These are phyloP conservation scores for Alternaria solani DNA, from an alignment of 2,329 filamentous ascomycete genomes.

Conservation along the genomic window DNA sequence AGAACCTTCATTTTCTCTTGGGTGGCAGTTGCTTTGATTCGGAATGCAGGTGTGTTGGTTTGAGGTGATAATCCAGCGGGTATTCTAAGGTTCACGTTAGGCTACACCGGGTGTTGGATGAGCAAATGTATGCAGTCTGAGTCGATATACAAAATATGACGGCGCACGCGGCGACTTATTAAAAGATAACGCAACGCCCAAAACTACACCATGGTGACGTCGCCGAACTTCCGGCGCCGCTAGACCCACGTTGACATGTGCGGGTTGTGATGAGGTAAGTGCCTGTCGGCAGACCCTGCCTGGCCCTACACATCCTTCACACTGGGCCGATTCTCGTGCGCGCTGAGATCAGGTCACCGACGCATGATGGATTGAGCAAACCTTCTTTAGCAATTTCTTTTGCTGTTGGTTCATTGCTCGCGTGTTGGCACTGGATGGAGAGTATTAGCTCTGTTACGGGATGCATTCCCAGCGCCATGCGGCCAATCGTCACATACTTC, in stretches of 20 bases:
- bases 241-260: constrained; percentile 18
- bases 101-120: background rate
- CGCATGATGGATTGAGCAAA: constrained; percentile 21
- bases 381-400: background rate
- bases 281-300: constrained; percentile 36
- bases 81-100: background rate
- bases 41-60: background rate
- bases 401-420: background rate
- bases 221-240: constrained; percentile 44
- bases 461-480: background rate
- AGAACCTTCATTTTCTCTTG: constrained; percentile 81
- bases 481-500: background rate
- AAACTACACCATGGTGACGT: constrained; percentile 48
- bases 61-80: background rate
- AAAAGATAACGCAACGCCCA: constrained; percentile 37
- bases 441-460: background rate
- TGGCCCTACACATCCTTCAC: constrained; percentile 10
- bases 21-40: constrained; percentile 5
- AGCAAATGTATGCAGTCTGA: background rate
- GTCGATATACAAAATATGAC: constrained; percentile 8
- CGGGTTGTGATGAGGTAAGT: constrained; percentile 33
- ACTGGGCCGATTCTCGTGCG: constrained; percentile 19
- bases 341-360: constrained; percentile 28
- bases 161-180: constrained; percentile 32
- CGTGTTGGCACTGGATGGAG: background rate